Conservation (phyloP, 164 flowering plant genomes). For the Chimonanthus praecox region DNA sequence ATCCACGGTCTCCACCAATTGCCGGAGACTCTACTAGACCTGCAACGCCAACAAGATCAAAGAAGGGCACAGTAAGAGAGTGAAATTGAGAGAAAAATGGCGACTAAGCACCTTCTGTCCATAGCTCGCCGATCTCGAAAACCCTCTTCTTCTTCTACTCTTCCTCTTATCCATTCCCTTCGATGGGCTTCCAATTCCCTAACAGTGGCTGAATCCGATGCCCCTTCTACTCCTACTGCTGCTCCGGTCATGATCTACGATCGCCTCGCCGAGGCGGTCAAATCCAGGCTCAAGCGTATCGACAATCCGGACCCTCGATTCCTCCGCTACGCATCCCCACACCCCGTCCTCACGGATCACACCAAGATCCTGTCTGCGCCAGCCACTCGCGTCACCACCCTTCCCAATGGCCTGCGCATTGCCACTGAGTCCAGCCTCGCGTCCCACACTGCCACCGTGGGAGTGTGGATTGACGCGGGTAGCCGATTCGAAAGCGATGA, state of each 20-base stretch:
- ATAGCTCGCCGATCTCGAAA: constrained; percentile 18
- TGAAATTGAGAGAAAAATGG: constrained; percentile 10
- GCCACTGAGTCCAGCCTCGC: constrained; percentile 47
- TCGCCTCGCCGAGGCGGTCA: constrained; percentile 28
- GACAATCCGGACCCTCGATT: constrained; percentile 40
- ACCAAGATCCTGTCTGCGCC: constrained; percentile 37
- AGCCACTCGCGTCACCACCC: constrained; percentile 39
- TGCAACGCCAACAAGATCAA: too few species aligned
- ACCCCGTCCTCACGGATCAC: constrained; percentile 31
- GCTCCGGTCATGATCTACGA: constrained; percentile 36
- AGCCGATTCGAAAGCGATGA: constrained; percentile 44
- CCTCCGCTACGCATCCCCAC: constrained; percentile 35
- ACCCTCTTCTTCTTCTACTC: constrained; percentile 12
- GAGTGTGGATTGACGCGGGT: constrained; percentile 58
- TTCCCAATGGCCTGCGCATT: constrained; percentile 43
- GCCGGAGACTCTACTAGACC: too few species aligned
- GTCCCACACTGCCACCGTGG: constrained; percentile 39
- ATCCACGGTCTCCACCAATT: too few species aligned
- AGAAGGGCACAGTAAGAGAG: too few species aligned
- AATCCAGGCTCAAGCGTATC: constrained; percentile 28
- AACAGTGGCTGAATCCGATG: constrained; percentile 1
- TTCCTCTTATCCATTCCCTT: constrained; percentile 2
- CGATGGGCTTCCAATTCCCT: not conserved
- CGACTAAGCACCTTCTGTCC: constrained; percentile 20
- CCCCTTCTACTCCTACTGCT: constrained; percentile 15